A percentile compares a stretch with the other conserved stretches of the same genome.
Conservation (phyloP, 2,329 filamentous ascomycete species). For the Lecanicillium sp. region DNA sequence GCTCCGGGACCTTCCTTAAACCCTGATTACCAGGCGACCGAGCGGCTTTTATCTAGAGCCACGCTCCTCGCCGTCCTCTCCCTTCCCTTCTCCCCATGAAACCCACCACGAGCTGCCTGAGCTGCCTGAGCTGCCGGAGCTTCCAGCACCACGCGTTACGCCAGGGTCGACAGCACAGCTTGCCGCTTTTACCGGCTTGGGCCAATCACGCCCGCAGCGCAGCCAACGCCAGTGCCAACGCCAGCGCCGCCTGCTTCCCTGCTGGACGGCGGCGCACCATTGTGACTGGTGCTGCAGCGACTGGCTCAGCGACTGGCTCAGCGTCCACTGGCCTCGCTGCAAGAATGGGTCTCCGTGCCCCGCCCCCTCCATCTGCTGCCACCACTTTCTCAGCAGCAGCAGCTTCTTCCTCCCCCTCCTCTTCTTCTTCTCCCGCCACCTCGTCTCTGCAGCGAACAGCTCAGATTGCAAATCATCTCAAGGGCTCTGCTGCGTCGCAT, state of each 20-base stretch:
- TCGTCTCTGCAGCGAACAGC: conserved; percentile 46
- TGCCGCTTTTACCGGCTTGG: background rate
- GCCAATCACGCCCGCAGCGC: conserved; percentile 8
- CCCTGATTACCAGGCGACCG: too few relatives aligned
- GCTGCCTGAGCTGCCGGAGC: too few relatives aligned
- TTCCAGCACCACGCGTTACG: conserved; percentile 7
- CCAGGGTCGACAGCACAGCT: background rate
- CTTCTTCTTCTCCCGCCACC: conserved; percentile 26
- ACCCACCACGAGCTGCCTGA: background rate
- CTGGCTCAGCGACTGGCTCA: background rate
- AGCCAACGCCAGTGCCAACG: too few relatives aligned
- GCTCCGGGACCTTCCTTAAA: too few relatives aligned
- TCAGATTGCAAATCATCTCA: conserved; percentile 51
- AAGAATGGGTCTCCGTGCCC: conserved; percentile 27
- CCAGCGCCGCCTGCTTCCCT: background rate
- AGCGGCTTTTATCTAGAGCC: background rate
- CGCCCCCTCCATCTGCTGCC: conserved; percentile 32
- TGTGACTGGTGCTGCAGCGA: conserved; percentile 5
- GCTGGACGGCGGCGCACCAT: background rate
- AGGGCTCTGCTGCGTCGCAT: conserved; percentile 28
- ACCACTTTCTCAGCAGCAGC: conserved; percentile 18
- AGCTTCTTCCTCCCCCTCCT: conserved; percentile 20
- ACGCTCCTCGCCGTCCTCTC: background rate
- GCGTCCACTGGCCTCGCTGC: conserved; percentile 1
- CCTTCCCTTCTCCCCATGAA: background rate